Evolutionary conservation across 2,329 filamentous ascomycete species (phyloP), one percentile per base, ranked within the genome.

Genomic region (Bertia moriformis): DNA sequence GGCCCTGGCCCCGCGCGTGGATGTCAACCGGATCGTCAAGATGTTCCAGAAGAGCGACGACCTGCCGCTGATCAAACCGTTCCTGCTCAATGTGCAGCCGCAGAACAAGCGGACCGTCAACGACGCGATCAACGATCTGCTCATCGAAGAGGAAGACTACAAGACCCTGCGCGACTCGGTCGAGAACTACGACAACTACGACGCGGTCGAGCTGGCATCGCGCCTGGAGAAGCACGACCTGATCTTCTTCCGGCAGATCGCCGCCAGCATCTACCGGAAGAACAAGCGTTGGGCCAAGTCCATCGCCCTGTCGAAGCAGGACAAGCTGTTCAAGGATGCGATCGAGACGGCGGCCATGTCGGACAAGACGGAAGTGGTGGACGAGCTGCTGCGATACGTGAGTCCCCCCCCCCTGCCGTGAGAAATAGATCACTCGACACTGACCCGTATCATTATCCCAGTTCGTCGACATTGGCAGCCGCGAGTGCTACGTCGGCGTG

Each of bases 211-310:
- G 18, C 75, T 98, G 43, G 93, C 91, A 2, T 74, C 83, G 56
- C 83, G 91, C 41, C 71, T 98, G 10, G 93, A 98, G 73, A 91
- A 91, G 67, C 93, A 98, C 55, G 91, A 98, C 41, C 67, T 98
- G 38, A 88, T 98, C 46, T 98, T 98, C 72, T 98, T 98, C 82
- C 82, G 91, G 54, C 91, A 98, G 62, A 94, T 98, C 53, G 91
- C 91, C 3, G 87, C 93, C 48, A 94, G 73, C 63, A 98, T 98
- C 61, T 98, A 96, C 69, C 87, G 93, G 59, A 98, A 96, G 74
- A 96, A 94, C 71, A 96, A 96, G 81, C 78, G 91, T 46, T 98
- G 93, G 93, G 89, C 96, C 67, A 96, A 96, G 67, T 95, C 88
- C 3, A 98, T 98, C 59, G 77, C 86, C 22, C 68, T 98, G 37